A percentile compares a stretch with the other conserved stretches of the same genome.
Evolutionary conservation across 2,329 filamentous ascomycete genomes (phyloP).

Genomic region (Alternaria triticina): DNA sequence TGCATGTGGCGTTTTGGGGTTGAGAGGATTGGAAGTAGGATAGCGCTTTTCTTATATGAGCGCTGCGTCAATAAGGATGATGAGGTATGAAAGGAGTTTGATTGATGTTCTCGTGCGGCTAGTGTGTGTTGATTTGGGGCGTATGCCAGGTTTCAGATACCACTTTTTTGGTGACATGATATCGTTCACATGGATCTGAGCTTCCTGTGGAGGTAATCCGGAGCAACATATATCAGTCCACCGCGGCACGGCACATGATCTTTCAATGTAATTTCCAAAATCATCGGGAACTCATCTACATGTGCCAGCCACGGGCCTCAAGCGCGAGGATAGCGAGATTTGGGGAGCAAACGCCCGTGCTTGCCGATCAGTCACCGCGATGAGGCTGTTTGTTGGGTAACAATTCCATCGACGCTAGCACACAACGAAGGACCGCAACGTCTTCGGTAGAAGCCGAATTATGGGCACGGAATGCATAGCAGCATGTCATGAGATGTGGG

Average conservation of each 20-base stretch:
- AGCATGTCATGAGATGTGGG: neutral
- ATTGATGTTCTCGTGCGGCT: neutral
- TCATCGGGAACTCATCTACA: neutral
- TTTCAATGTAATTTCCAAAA: neutral
- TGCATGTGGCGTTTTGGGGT: conserved; percentile 13
- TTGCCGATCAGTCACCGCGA: neutral
- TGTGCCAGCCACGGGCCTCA: neutral
- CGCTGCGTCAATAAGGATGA: conserved; percentile 7
- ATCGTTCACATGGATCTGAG: neutral
- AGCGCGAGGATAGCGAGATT: neutral
- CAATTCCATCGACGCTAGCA: neutral
- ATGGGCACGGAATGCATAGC: neutral
- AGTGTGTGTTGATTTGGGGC: neutral
- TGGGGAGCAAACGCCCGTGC: neutral
- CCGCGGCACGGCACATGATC: neutral
- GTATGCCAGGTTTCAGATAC: neutral
- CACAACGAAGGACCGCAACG: neutral
- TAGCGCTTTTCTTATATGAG: conserved; percentile 11
- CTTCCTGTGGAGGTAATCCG: neutral
- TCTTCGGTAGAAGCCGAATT: neutral
- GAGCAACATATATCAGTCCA: neutral
- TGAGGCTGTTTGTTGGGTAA: neutral
- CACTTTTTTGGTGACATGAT: neutral
- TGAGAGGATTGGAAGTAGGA: conserved; percentile 5
- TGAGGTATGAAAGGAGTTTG: neutral